Base-by-base conservation (phyloP, 306 rosid genomes). In the Nissolia schottii region DNA sequence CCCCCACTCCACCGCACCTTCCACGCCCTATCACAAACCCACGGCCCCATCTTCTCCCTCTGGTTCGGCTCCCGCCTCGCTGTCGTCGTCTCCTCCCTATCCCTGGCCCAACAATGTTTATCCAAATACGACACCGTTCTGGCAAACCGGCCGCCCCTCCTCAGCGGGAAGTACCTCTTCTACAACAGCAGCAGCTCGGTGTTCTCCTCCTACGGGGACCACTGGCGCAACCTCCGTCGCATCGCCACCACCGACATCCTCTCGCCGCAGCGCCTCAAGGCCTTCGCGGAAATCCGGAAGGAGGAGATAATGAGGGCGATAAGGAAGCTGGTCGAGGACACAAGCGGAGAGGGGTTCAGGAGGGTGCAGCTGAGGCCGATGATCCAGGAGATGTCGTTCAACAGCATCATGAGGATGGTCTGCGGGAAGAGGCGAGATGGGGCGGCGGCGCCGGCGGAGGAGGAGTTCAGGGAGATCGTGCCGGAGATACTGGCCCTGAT, bases 181-280 rank as follows among this genome's bases (percentile, higher is more conserved):
- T 85, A 85, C 73, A 74, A 82, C 73, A 16, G 48, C 70, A 82
- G 81, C 43, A 74, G 64, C 53, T 0, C 82, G 25, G 15, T 6
- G 0, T 1, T 5, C 12, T 1, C 87, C 24, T 49, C 84, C 13
- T 74, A 84, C 41, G 85, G 86, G 0, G 88, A 84, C 29, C 88
- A 81, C 67, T 87, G 83, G 85, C 86, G 85, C 22, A 87, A 81
- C 73, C 83, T 87, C 6, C 91, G 88, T n/a, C 86, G 87, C 23
- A 77, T 84, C 3, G 58, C 71, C 27, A 15, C 81, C 24, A 28
- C 35, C 0, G 87, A 87, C 7, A 73, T 86, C 37, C 80, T 81
- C 41, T 86, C 90, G 2, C 1, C 77, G 1, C 67, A 27, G 1
- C 43, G 76, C 3, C 20, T 71, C 1, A 46, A 56, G 40, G 28